A percentile compares a stretch with the other conserved stretches of the same genome.
Evolutionary conservation across 768 basidiomycete species (phyloP).

Genomic region (Rhodotorula toruloides): DNA sequence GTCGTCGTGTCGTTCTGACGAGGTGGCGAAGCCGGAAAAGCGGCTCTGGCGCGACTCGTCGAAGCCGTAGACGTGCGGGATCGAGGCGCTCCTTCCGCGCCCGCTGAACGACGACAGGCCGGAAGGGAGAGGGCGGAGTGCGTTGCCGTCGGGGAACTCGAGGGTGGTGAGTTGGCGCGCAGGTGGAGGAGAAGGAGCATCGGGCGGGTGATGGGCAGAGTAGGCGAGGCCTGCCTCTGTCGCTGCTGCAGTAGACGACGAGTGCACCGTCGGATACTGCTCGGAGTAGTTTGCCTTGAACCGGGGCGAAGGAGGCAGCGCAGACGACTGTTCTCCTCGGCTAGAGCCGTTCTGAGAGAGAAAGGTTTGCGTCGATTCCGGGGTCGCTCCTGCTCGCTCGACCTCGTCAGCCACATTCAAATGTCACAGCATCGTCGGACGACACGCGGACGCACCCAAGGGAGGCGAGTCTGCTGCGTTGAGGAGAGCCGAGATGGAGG

Average conservation of each 20-base stretch:
- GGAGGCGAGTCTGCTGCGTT: neutral
- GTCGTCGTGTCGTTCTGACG: constrained; percentile 15
- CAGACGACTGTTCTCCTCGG: too few species aligned
- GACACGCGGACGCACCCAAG: neutral
- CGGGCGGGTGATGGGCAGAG: neutral
- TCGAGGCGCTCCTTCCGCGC: neutral
- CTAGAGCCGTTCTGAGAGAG: too few species aligned
- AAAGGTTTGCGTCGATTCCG: too few species aligned
- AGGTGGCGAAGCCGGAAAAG: constrained; percentile 14
- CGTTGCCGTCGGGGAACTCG: constrained; percentile 15
- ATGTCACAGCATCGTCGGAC: neutral
- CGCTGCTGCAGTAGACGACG: neutral
- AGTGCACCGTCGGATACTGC: neutral
- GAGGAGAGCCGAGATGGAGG: constrained; percentile 24
- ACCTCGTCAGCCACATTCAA: too few species aligned
- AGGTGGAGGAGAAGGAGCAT: neutral
- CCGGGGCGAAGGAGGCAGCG: neutral
- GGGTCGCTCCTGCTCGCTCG: too few species aligned
- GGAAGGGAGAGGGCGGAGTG: constrained; percentile 5
- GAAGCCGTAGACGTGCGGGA: neutral
- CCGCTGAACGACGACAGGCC: neutral
- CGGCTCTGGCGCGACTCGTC: neutral
- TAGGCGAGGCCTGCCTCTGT: neutral
- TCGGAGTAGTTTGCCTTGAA: too few species aligned
- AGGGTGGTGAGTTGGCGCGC: neutral